Conservation (phyloP, 768 basidiomycete species). For the Cystofilobasidium capitatum region DNA sequence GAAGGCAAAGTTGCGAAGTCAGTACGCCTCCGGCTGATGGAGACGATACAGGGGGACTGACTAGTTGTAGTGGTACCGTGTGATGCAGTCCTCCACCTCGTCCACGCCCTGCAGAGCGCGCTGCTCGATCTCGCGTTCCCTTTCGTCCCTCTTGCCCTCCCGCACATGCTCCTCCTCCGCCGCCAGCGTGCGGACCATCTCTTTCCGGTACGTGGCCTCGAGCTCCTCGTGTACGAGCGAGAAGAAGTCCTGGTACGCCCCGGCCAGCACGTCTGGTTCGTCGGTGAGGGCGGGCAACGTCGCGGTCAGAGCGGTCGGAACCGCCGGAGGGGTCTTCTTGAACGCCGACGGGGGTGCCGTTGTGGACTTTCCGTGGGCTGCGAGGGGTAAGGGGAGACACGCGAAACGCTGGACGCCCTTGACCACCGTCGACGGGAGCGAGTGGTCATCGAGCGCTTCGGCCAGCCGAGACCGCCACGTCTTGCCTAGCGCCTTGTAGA, state of each 20-base stretch:
- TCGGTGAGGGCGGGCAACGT: not conserved
- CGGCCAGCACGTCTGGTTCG: slow-evolving; percentile 41
- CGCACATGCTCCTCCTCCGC: slow-evolving; percentile 35
- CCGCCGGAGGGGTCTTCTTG: not conserved
- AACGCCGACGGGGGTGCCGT: not conserved
- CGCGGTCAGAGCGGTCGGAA: not conserved
- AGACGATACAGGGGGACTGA: slow-evolving; percentile 35
- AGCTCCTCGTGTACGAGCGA: slow-evolving; percentile 57
- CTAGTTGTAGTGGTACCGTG: slow-evolving; percentile 75
- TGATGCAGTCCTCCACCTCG: slow-evolving; percentile 60
- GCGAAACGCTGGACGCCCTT: slow-evolving; percentile 31
- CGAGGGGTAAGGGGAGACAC: not conserved
- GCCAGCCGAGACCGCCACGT: slow-evolving; percentile 32
- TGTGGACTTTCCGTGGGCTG: not conserved
- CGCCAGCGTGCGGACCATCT: slow-evolving; percentile 9
- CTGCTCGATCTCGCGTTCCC: slow-evolving; percentile 30
- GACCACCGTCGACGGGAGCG: slow-evolving; percentile 35
- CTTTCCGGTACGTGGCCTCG: slow-evolving; percentile 32
- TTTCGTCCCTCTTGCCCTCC: slow-evolving; percentile 37
- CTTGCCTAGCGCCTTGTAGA: slow-evolving; percentile 35
- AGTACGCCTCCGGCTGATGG: not conserved
- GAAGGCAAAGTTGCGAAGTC: not conserved
- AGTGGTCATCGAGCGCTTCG: slow-evolving; percentile 31
- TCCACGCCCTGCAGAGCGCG: slow-evolving; percentile 53
- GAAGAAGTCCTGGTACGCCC: slow-evolving; percentile 65